Base-by-base conservation (phyloP, 2,329 filamentous ascomycete species). In the Geoglossum cookeanum region DNA sequence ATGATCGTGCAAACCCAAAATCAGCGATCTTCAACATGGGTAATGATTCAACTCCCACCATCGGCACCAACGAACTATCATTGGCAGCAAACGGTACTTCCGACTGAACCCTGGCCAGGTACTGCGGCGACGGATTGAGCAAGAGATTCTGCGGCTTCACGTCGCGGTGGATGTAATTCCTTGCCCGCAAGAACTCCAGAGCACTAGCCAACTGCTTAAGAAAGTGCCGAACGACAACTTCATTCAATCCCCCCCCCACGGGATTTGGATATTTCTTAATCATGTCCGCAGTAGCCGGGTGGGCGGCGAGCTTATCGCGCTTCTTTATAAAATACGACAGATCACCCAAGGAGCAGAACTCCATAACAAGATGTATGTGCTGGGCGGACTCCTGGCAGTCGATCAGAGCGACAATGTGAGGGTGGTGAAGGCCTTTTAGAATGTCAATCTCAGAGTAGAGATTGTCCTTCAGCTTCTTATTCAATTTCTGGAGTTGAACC, bases 1-100 rank as follows among this genome's bases (percentile, higher is more conserved):
- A 74, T 57, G 94, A 88, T 58, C 92, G 83, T 58, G 92, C 92
- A 68, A 98, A 98, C n/a, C 92, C 92, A 67, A 98, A 98, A 72
- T 98, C 92, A 58, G 92, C 92, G 64, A 98, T 83, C 72, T 98
- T 98, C 59, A 98, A 79, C 84, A 97, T 94, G 3, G 92, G 92
- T 47, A 98, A 72, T 17, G 89, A 92, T 56, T 80, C 77, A 33
- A 98, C 74, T 6, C 92, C 92, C 30, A 84, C 83, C 30, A 84
- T 79, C 3, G 91, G 89, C 49, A 87, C 85, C 58, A 92, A 75
- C 0, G 88, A 90, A 66, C 90, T 81, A 48, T 85, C 82, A 64
- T 85, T 90, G 55, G 83, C 85, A 68, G 92, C 82, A 58, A 92
- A 82, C 17, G 86, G 83, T 59, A 84, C 78, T 59, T 80, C 76